These are phyloP conservation scores for Saturnispora sekii DNA, from an alignment of 805 yeast species.

Conservation along the genomic window DNA sequence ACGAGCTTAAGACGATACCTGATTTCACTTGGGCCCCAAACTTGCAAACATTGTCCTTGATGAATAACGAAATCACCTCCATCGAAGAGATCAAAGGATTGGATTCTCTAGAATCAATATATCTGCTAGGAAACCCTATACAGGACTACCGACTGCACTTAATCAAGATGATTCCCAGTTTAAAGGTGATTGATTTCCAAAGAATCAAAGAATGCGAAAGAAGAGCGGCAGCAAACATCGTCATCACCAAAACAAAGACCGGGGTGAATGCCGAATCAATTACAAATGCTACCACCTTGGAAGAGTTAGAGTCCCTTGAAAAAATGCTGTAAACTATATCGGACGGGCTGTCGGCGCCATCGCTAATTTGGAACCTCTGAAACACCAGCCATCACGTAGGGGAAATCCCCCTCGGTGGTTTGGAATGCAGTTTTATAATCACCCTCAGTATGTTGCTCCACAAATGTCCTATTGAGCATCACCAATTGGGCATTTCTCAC, in stretches of 20 bases:
- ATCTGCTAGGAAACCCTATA: slow-evolving; percentile 52
- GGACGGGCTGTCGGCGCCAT: no score
- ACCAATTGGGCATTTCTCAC: slow-evolving; percentile 52
- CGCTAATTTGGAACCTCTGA: slow-evolving; percentile 2
- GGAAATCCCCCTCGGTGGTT: slow-evolving; percentile 11
- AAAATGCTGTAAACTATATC: not conserved
- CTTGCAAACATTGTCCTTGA: slow-evolving; percentile 42
- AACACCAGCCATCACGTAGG: slow-evolving; percentile 3
- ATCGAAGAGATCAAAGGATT: slow-evolving; percentile 35
- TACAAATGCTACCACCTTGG: slow-evolving; percentile 6
- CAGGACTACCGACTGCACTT: slow-evolving; percentile 48
- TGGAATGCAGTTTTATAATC: slow-evolving; percentile 7
- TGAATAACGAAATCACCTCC: slow-evolving; percentile 40
- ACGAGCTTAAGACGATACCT: slow-evolving; percentile 40
- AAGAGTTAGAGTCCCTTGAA: slow-evolving; percentile 6
- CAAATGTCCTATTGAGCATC: slow-evolving; percentile 36
- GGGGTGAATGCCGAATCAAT: slow-evolving; percentile 5
- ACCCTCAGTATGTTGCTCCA: slow-evolving; percentile 9
- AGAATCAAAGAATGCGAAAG: slow-evolving; percentile 52
- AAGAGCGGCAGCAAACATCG: slow-evolving; percentile 32
- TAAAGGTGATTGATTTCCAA: slow-evolving; percentile 59
- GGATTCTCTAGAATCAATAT: slow-evolving; percentile 34
- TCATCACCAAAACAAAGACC: slow-evolving; percentile 28
- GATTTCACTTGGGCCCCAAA: slow-evolving; percentile 29
- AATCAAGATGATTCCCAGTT: slow-evolving; percentile 52